Base-by-base conservation (phyloP, 2,329 filamentous ascomycete species). In the Allantophomopsis lycopodina region DNA sequence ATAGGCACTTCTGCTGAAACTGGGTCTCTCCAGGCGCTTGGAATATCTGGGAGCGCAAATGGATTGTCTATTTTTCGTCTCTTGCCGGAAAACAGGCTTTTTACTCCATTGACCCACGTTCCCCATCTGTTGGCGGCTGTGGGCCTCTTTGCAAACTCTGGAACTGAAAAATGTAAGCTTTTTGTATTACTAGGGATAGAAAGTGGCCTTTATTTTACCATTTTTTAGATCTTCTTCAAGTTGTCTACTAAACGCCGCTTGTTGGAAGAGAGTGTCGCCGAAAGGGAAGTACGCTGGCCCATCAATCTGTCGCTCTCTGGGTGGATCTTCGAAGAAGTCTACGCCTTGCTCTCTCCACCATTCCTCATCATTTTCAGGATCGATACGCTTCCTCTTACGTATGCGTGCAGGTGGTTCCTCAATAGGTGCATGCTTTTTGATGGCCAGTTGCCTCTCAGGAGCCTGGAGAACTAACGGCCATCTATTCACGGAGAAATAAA, bases 391-490 rank as follows among this genome's bases (percentile, higher is more conserved):
- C 17, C 17, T 18, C 32, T 34, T 34, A 6, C 16, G n/a, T 14
- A 34, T 14, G 7, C 4, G 7, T 14, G 7, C 15, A 8, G 35
- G 35, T 20, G 35, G 16, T 7, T 10, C 6, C 6, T n/a, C 18
- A 14, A 21, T 15, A 5, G 38, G 38, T n/a, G 14, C 38, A 16
- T 14, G 5, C 13, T 30, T n/a, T 2, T 15, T 36, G 40, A 66
- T 58, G 14, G 46, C 38, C 11, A 49, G 41, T 38, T 55, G 54
- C n/a, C 45, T 51, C 16, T 50, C 46, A 17, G 50, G 38, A 6
- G 43, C 52, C 46, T 68, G 63, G 39, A 63, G 49, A 18, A 60
- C 48, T 15, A 63, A 34, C 30, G 68, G 68, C 68, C 69, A 73
- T 32, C 66, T 60, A 48, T 64, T 56, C 35, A 72, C 51, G 44